Conservation (phyloP, 2,329 filamentous ascomycete genomes). For the Ophiosphaerella herpotricha region DNA sequence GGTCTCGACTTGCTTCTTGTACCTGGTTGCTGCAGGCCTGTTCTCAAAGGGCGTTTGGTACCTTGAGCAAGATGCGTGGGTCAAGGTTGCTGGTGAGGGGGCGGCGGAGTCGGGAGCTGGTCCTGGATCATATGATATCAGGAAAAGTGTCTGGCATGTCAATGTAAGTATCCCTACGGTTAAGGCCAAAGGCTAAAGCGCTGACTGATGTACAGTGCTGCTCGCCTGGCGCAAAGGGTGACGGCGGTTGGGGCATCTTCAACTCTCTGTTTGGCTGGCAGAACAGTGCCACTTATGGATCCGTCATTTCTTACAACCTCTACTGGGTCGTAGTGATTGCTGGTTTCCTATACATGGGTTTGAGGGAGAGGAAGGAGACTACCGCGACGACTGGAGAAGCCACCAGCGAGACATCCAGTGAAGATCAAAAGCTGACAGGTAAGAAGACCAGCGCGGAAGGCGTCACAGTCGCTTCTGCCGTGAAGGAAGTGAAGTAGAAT, state of each 20-base stretch:
- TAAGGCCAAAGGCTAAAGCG: not conserved
- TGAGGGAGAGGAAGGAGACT: constrained; percentile 61
- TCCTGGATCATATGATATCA: constrained; percentile 78
- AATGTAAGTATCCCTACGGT: constrained; percentile 61
- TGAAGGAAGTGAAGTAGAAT: constrained; percentile 17
- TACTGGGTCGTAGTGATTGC: constrained; percentile 79
- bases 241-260: constrained; percentile 84
- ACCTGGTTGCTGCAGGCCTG: constrained; percentile 80
- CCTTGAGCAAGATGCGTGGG: constrained; percentile 72
- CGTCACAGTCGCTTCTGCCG: constrained; percentile 13
- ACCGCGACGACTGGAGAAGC: constrained; percentile 4
- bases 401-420: constrained; percentile 21
- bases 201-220: constrained; percentile 65
- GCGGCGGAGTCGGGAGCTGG: constrained; percentile 67
- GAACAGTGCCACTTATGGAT: constrained; percentile 86
- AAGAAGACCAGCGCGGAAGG: constrained; percentile 23
- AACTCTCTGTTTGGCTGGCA: constrained; percentile 86
- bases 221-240: constrained; percentile 71
- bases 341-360: constrained; percentile 68
- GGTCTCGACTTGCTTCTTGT: constrained; percentile 78
- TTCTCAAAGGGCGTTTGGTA: constrained; percentile 79
- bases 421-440: constrained; percentile 13
- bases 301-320: constrained; percentile 82
- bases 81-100: constrained; percentile 65
- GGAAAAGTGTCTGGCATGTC: constrained; percentile 79